Evolutionary conservation across 75 land plant genomes (phyloP), one percentile per base, ranked within the genome.

Genomic region (Pinus albicaulis): DNA sequence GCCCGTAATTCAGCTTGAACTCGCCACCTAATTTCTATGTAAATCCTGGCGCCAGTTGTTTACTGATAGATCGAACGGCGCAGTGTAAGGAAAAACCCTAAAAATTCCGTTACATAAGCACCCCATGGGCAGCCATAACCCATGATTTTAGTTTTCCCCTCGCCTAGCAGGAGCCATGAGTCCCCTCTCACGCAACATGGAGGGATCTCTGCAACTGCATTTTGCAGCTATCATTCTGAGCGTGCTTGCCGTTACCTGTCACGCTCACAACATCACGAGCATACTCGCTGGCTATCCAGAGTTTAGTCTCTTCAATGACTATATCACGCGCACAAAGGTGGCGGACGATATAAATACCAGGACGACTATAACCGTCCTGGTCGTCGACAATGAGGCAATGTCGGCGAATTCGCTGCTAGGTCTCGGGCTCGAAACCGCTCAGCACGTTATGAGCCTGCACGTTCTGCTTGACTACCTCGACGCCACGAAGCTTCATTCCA

Each of bases 281-380:
- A 79, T 89, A 14, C 87, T 87, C 6, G 84, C 79, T 13, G 24
- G 72, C 56, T 72, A 77, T 77, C 92, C 92, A 3, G 61, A 75
- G 11, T 84, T 84, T 65, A 76, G 87, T 56, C 61, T 82, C 44
- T 89, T 89, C 87, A 89, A 87, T 83, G 85, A 87, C 77, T 87
- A 89, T 83, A 79, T 89, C 28, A 57, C 92, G 26, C 55, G 41
- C 61, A 95, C 91, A 11, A 90, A 82, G 76, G 91, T 95, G 52
- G 88, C 92, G 38, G 20, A 55, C 12, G 95, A 95, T 64, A 82
- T 95, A 65, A 84, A 87, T 85, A 55, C 70, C 60, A 83, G 91
- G 23, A 59, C 76, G 16, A 86, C 89, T 70, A 80, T 92, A 72
- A 95, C 95, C 20, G 82, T 95, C 56, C 77, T 83, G 22, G 75